Percentiles rank a stretch among this genome's conserved stretches.
phyloP scores from a whole-genome alignment of 805 yeast genomes.

The Cyberlindnera lachancei region DNA sequence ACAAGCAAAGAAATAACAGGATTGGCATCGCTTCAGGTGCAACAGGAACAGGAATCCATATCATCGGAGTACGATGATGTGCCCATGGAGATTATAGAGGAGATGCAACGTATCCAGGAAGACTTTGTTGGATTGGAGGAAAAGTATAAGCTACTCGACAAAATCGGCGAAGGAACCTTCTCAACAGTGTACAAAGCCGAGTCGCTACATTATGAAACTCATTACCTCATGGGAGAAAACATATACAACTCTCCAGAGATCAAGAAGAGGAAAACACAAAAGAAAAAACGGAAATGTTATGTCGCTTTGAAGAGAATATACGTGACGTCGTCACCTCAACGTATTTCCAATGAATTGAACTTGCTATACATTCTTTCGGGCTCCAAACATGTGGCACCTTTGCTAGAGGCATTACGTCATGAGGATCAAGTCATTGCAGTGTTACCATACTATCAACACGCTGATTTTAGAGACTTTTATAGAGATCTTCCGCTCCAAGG shows the following conservation, averaged over 20 bases:
- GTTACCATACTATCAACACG: conserved; percentile 83
- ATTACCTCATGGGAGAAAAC: conserved; percentile 27
- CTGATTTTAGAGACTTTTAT: conserved; percentile 83
- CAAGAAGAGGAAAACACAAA: conserved; percentile 23
- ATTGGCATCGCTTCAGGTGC: too few relatives aligned
- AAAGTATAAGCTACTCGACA: conserved; percentile 28
- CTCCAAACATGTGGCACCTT: conserved; percentile 73
- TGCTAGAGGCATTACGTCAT: conserved; percentile 77
- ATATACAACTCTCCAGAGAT: conserved; percentile 26
- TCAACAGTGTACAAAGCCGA: conserved; percentile 76
- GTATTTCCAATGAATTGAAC: conserved; percentile 84
- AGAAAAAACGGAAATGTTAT: conserved; percentile 27
- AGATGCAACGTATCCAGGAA: conserved; percentile 45
- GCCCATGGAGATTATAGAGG: conserved; percentile 46
- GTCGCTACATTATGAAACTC: conserved; percentile 31
- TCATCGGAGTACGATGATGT: conserved; percentile 36
- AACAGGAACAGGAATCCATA: background rate
- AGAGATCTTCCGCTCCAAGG: conserved; percentile 74
- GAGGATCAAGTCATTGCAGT: conserved; percentile 93
- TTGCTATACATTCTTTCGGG: conserved; percentile 64
- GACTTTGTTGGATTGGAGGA: conserved; percentile 44
- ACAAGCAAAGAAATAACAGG: too few relatives aligned
- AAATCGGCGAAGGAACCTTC: conserved; percentile 84
- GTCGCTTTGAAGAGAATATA: conserved; percentile 93
- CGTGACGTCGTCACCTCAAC: conserved; percentile 89